Base-by-base conservation (phyloP, 2,329 filamentous ascomycete genomes). In the Fusarium zealandicum region DNA sequence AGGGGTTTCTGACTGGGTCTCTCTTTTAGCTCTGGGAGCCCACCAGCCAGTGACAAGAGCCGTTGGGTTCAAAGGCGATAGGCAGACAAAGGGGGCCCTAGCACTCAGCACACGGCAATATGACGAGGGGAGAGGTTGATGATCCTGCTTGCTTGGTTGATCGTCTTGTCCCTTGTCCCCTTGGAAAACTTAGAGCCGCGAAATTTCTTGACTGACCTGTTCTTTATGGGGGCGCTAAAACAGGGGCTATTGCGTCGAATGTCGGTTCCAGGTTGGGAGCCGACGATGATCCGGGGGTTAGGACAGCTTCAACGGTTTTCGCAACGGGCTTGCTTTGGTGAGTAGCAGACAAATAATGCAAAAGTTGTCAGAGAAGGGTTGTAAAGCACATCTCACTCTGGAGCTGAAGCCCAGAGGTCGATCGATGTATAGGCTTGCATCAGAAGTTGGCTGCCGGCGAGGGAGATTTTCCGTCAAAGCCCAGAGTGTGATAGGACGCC, bases 1-100 rank as follows among this genome's bases (percentile, higher is more conserved):
- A 67, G 65, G 65, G 65, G 65, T 64, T 65, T 57, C 60, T 39
- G 51, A 51, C 62, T 60, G 58, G 62, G 57, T 48, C 41, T 27
- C 54, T 46, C 41, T 41, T 39, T 46, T 25, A 61, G 62, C 45
- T 46, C 37, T 54, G 36, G 37, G 54, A 53, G 51, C 58, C 61
- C 44, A 42, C 54, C 37, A 30, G 44, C 43, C 39, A 37, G 31
- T 41, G 58, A 51, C 52, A 39, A 27, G 17, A 46, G 36, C 25
- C 36, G 50, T 46, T 55, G 40, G 49, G 27, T 30, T 30, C 22
- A 17, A 27, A 10, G 20, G 25, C 30, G 46, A 41, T 22, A 43
- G 37, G 3, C 13, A n/a, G 25, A 42, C 37, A 40, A 36, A 44
- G 39, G 56, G 33, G 22, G 30, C 37, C 41, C 51, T 47, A 39